phyloP scores from a whole-genome alignment of 2,329 filamentous ascomycete genomes.

The Fusarium compactum region DNA sequence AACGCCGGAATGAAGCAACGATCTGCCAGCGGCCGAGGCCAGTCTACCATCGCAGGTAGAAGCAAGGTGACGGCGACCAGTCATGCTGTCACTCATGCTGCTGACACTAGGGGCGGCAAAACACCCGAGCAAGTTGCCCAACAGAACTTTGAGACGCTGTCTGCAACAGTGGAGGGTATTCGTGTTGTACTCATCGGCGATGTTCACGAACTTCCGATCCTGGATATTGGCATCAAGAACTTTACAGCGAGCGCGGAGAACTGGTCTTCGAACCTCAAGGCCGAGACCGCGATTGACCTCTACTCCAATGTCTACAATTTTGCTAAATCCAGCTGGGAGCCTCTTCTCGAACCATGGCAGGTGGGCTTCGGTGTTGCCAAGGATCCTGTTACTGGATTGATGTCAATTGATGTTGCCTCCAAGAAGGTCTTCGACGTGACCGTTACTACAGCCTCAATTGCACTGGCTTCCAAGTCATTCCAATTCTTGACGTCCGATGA shows the following conservation, averaged over 20 bases:
- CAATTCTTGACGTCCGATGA: conserved; percentile 87
- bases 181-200: conserved; percentile 96
- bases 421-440: conserved; percentile 93
- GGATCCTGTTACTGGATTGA: conserved; percentile 77
- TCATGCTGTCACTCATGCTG: conserved; percentile 40
- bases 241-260: conserved; percentile 88
- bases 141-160: conserved; percentile 76
- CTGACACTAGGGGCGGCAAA: conserved; percentile 38
- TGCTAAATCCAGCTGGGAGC: conserved; percentile 98
- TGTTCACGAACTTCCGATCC: conserved; percentile 91
- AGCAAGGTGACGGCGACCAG: conserved; percentile 57
- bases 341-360: conserved; percentile 94
- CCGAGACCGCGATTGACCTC: conserved; percentile 90
- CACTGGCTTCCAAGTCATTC: conserved; percentile 90
- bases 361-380: conserved; percentile 90
- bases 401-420: conserved; percentile 88
- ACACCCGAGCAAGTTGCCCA: conserved; percentile 26
- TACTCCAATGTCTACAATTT: conserved; percentile 99
- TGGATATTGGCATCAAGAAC: conserved; percentile 92
- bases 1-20: conserved; percentile 64
- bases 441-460: conserved; percentile 92
- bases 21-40: conserved; percentile 67
- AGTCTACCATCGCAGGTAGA: conserved; percentile 60
- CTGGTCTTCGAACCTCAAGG: conserved; percentile 90
- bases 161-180: conserved; percentile 87